Evolutionary conservation across 495 filamentous ascomycete genomes (phyloP).

Genomic region (Geopyxis carbonaria): DNA sequence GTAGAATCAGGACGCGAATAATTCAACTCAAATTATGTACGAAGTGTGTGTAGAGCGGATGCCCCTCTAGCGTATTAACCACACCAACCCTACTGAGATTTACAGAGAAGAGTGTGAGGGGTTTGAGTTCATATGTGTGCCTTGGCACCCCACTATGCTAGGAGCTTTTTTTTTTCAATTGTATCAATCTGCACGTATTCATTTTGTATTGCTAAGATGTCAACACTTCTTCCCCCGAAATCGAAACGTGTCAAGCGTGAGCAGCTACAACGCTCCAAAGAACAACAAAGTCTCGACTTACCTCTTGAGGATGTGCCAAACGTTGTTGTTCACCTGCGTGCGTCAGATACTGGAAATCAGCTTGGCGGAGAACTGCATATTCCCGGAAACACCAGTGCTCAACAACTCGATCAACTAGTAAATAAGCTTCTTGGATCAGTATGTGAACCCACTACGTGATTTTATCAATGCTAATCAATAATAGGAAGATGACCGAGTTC

Average conservation of each 20-base stretch:
- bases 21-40: too few relatives aligned
- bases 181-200: too few relatives aligned
- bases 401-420: constrained; percentile 79
- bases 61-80: too few relatives aligned
- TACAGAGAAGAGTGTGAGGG: too few relatives aligned
- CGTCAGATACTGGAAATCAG: constrained; percentile 52
- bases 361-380: constrained; percentile 44
- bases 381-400: constrained; percentile 61
- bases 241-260: constrained; percentile 77
- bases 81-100: too few relatives aligned
- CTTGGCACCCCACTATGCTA: too few relatives aligned
- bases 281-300: constrained; percentile 59
- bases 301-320: constrained; percentile 56
- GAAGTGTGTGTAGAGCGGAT: too few relatives aligned
- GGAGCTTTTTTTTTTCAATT: too few relatives aligned
- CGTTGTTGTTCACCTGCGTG: constrained; percentile 72
- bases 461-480: constrained; percentile 6
- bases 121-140: too few relatives aligned
- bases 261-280: constrained; percentile 48
- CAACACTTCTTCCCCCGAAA: constrained; percentile 75
- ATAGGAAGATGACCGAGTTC: constrained; percentile 63
- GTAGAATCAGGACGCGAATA: too few relatives aligned
- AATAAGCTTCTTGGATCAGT: constrained; percentile 75
- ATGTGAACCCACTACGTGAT: constrained; percentile 25
- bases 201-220: too few relatives aligned